Base-by-base conservation (phyloP, 768 basidiomycete genomes). In the Paxillus involutus region DNA sequence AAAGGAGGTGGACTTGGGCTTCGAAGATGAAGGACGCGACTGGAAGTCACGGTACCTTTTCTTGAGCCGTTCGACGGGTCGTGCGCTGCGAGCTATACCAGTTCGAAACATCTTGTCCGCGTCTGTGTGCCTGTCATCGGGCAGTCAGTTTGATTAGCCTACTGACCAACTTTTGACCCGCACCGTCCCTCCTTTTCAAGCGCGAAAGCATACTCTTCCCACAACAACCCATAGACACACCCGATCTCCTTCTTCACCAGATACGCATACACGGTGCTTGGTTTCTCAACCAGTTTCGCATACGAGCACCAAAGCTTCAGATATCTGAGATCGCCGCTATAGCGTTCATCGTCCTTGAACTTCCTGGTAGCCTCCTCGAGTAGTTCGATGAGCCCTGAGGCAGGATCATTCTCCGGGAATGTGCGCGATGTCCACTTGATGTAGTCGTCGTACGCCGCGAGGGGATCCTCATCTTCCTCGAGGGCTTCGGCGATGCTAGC, bases 251-350 rank as follows among this genome's bases (percentile, higher is more conserved):
- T 84, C 50, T 82, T 81, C 59, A 90, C 71, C 49, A 94, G 71
- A 69, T 84, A 86, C 26, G 83, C 81, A 72, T 91, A 98, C 33
- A 85, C 80, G 35, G 80, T 80, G 16, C 80, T 77, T 4, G 86
- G 76, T 61, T 83, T 80, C 62, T 94, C 88, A 50, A 92, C 82
- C 63, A 89, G 81, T 50, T 83, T 83, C 10, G 94, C 88, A 68
- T 96, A 94, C 46, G 89, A 77, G 19, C 86, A 81, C 97, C 97
- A 99, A 17, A 98, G 70, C 67, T 93, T 91, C 46, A 98, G 78
- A 72, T 98, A 97, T 40, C 96, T 82, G 47, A 93, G 73, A 75
- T 98, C 95, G 48, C 84, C 85, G 68, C 84, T 88, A 71, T 97
- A 98, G 13, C 84, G 72, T n/a, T 80, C 75, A 67, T 98, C 96